Conservation (phyloP, 1,139 yeast species). For the Yamadazyma atlantica region DNA sequence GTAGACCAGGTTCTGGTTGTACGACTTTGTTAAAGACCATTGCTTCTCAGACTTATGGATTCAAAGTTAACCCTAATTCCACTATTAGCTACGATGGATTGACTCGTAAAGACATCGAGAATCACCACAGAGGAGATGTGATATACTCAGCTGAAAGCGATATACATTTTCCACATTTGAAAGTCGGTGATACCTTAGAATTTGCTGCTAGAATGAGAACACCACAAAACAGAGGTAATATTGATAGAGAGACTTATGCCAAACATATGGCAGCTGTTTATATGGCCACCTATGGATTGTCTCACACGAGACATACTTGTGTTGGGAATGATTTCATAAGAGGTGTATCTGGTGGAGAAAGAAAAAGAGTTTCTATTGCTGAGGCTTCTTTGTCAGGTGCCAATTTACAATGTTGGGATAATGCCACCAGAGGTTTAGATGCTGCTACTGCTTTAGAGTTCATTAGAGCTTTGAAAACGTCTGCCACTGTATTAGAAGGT, state of each 20-base stretch:
- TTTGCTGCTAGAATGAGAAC: constrained; percentile 45
- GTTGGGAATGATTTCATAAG: constrained; percentile 39
- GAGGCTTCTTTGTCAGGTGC: constrained; percentile 41
- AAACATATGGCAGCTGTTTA: constrained; percentile 42
- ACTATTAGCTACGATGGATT: constrained; percentile 49
- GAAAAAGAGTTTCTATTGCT: constrained; percentile 46
- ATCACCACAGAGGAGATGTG: constrained; percentile 47
- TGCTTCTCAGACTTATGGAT: constrained; percentile 37
- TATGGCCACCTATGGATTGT: constrained; percentile 43
- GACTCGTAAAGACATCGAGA: constrained; percentile 45
- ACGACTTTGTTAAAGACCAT: constrained; percentile 35
- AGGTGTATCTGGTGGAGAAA: constrained; percentile 47
- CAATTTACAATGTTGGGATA: constrained; percentile 57
- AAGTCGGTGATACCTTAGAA: constrained; percentile 51
- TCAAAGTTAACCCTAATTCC: constrained; percentile 28
- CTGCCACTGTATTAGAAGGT: constrained; percentile 56
- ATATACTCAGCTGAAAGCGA: constrained; percentile 55
- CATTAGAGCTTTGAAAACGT: constrained; percentile 62
- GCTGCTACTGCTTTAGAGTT: constrained; percentile 70
- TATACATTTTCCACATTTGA: constrained; percentile 52
- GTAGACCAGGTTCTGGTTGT: constrained; percentile 41
- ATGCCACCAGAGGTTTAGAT: constrained; percentile 62
- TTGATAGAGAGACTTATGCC: constrained; percentile 40
- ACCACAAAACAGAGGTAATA: constrained; percentile 39
- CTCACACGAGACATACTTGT: constrained; percentile 33